Evolutionary conservation across 495 filamentous ascomycete genomes (phyloP).

Genomic region (Hypoxylon lienhwacheense): DNA sequence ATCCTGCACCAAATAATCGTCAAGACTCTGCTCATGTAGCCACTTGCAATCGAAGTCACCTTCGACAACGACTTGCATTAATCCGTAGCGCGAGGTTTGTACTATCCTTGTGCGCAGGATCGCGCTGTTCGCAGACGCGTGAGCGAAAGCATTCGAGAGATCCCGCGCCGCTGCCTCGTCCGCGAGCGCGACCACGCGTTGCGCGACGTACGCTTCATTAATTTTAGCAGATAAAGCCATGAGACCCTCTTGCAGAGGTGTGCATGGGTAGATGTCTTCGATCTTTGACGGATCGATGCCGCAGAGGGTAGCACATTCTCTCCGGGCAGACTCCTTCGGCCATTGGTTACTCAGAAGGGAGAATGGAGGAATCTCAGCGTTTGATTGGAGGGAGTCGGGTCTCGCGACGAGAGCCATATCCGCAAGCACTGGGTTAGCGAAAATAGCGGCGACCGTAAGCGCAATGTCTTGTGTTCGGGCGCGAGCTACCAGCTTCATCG

Average conservation of each 20-base stretch:
- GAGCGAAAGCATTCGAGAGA: conserved; percentile 56
- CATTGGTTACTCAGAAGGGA: conserved; percentile 37
- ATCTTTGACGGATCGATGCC: conserved; percentile 38
- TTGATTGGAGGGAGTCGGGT: conserved; percentile 3
- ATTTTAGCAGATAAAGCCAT: conserved; percentile 63
- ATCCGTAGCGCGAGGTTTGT: conserved; percentile 54
- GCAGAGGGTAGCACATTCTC: conserved; percentile 38
- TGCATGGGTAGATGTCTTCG: conserved; percentile 71
- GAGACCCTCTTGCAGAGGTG: conserved; percentile 69
- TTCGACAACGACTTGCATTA: conserved; percentile 62
- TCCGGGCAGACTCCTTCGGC: conserved; percentile 30
- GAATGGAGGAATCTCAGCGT: conserved; percentile 33
- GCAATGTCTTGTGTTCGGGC: conserved; percentile 41
- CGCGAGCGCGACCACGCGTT: conserved; percentile 44
- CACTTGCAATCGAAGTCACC: conserved; percentile 51
- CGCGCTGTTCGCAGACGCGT: conserved; percentile 47
- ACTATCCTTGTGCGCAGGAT: conserved; percentile 64
- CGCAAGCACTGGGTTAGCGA: conserved; percentile 43
- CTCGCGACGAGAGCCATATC: conserved; percentile 44
- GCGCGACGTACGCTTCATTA: conserved; percentile 60
- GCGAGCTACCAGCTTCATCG: conserved; percentile 57
- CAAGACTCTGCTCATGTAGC: conserved; percentile 48
- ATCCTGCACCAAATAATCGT: conserved; percentile 49
- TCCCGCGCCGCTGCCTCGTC: conserved; percentile 39
- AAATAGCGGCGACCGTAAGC: conserved; percentile 51